Evolutionary conservation across 164 flowering plant species (phyloP), one percentile per base, ranked within the genome.

Genomic region (Euptelea pleiosperma): DNA sequence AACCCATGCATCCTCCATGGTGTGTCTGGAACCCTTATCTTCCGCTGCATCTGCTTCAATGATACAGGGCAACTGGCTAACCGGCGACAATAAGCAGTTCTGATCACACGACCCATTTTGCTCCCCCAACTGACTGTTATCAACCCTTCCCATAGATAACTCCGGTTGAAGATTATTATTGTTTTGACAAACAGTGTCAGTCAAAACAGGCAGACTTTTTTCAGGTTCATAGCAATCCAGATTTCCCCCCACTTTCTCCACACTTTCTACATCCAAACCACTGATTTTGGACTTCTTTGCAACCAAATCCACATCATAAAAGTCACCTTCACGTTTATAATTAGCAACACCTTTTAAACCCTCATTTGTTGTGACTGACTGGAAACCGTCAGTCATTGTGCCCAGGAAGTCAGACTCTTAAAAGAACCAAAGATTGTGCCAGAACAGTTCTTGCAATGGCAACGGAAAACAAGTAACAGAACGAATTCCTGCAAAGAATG

Each of bases 1-100:
- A 52, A 90, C 90, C 79, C 81, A 90, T 7, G 90, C 87, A 63
- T 90, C 97, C 76, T 90, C 97, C 97, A 87, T 90, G 10, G 79
- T 60, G 62, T 79, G 90, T 46, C 97, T 75, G 0, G 86, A 79
- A n/a, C 97, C 97, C 65, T 83, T 90, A 69, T 90, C 97, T 64
- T 90, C 97, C 1, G 97, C 94, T 0, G 74, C 92, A 66, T 75
- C 85, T 3, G 86, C 92, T 73, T 87, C 89, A 18, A 90, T 75
- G 10, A 33, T 19, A 52, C 42, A 35, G 24, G 37, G 15, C 47
- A 16, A 43, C 52, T 40, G 26, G 24, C 58, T 16, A 54, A 52
- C 39, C 22, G 15, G 14, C 18, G 48, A 1, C 4, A 8, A 8
- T 31, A 14, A 58, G 58, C 44, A 24, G 24, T 40, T 49, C 22